Evolutionary conservation across 208 protist genomes (phyloP).

Genomic region (Borovskyia barvae): DNA sequence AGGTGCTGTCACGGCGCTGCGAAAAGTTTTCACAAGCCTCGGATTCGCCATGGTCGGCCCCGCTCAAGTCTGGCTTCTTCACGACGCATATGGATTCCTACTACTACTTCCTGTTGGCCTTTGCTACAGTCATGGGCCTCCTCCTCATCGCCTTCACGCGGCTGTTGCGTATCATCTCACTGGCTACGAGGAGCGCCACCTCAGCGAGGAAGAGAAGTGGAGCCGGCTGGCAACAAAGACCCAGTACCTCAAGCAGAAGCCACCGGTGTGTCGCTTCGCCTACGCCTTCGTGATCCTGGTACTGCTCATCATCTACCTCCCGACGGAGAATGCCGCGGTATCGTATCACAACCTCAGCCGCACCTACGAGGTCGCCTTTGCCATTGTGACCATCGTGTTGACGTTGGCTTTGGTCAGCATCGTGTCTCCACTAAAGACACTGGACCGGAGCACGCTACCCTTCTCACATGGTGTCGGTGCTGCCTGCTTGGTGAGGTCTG

Average conservation of each 20-base stretch:
- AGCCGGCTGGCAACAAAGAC: conserved; percentile 25
- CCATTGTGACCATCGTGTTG: conserved; percentile 31
- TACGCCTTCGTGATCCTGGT: conserved; percentile 43
- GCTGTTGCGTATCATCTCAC: conserved; percentile 33
- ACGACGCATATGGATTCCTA: conserved; percentile 20
- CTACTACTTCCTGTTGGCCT: conserved; percentile 53
- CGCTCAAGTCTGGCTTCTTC: conserved; percentile 56
- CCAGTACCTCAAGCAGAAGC: conserved; percentile 46
- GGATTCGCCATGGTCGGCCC: conserved; percentile 48
- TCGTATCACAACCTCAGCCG: conserved; percentile 28
- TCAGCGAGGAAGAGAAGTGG: conserved; percentile 36
- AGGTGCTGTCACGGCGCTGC: conserved; percentile 41
- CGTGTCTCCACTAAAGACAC: conserved; percentile 18
- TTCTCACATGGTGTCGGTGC: too few species aligned
- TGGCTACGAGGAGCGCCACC: conserved; percentile 29
- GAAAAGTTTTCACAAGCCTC: conserved; percentile 62
- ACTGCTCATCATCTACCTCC: conserved; percentile 49
- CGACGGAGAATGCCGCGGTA: conserved; percentile 31
- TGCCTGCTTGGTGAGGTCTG: too few species aligned
- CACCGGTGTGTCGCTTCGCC: conserved; percentile 42
- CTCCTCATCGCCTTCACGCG: conserved; percentile 39
- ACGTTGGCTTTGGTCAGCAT: conserved; percentile 17
- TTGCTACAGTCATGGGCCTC: conserved; percentile 16
- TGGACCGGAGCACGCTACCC: conserved; percentile 19
- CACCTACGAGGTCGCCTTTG: conserved; percentile 25